phyloP scores from a whole-genome alignment of 805 yeast genomes.

The Novakomyces olei region DNA sequence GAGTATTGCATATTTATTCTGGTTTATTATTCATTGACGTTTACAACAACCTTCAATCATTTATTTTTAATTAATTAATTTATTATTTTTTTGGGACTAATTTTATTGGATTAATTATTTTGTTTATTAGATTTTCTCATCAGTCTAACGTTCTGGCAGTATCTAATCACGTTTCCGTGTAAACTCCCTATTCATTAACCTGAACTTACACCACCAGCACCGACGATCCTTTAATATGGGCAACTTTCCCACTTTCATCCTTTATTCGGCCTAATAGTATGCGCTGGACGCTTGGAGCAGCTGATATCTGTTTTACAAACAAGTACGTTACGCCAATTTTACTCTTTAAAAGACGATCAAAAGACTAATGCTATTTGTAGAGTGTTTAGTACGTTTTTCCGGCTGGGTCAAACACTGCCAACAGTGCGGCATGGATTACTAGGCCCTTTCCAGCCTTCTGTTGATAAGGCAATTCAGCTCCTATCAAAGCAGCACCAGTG shows the following conservation, averaged over 20 bases:
- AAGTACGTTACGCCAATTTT: not conserved
- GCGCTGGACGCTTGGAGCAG: not conserved
- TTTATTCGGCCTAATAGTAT: not conserved
- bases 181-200: not conserved
- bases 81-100: too few relatives aligned
- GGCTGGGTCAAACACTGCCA: constrained; percentile 1
- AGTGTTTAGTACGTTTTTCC: not conserved
- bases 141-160: not conserved
- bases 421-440: not conserved
- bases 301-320: not conserved
- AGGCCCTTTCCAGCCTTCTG: not conserved
- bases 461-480: not conserved
- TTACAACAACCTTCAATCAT: too few relatives aligned
- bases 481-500: not conserved
- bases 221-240: not conserved
- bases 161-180: not conserved
- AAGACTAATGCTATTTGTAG: not conserved
- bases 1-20: too few relatives aligned
- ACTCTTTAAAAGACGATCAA: not conserved
- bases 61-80: too few relatives aligned
- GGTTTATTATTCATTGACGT: too few relatives aligned
- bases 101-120: too few relatives aligned
- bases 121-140: too few relatives aligned
- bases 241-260: not conserved
- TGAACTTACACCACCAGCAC: not conserved